phyloP scores from a whole-genome alignment of 2,329 filamentous ascomycete species.

The Neonectria neomacrospora region DNA sequence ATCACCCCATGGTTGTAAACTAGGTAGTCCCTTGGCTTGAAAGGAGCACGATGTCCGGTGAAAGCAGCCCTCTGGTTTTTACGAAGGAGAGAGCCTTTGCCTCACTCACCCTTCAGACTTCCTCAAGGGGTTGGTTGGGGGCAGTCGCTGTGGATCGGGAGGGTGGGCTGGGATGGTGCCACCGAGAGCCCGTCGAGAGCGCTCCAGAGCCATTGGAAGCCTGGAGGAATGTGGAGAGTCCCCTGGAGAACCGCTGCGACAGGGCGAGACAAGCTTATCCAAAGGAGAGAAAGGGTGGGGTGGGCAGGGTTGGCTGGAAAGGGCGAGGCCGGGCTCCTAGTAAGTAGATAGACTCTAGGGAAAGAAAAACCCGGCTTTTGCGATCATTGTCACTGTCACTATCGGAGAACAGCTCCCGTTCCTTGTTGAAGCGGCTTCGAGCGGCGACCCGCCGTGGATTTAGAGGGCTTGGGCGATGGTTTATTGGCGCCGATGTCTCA shows the following conservation, averaged over 20 bases:
- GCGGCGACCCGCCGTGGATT: constrained; percentile 1
- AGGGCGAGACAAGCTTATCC: constrained; percentile 8
- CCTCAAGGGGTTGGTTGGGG: constrained; percentile 12
- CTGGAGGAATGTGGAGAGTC: constrained; percentile 29
- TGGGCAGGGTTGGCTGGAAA: no score
- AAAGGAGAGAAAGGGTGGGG: no score
- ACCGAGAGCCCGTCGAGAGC: neutral
- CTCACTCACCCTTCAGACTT: neutral
- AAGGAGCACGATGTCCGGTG: neutral
- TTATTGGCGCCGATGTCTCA: constrained; percentile 40
- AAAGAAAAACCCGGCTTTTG: constrained; percentile 38
- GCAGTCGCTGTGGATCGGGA: neutral
- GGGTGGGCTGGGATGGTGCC: neutral
- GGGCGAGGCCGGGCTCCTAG: no score
- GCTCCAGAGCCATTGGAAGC: constrained; percentile 11
- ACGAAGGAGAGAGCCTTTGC: neutral
- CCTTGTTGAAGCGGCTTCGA: constrained; percentile 37
- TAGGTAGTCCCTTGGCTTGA: neutral
- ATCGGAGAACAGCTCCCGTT: constrained; percentile 43
- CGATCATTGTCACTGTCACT: constrained; percentile 19
- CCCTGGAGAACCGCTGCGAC: constrained; percentile 13
- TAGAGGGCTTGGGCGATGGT: constrained; percentile 3
- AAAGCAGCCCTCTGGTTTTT: neutral
- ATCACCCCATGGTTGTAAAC: constrained; percentile 19
- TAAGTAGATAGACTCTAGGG: neutral